A percentile compares a stretch with the other conserved stretches of the same genome.
These are phyloP conservation scores for Acer campestre DNA, from an alignment of 345 rosid species.

Conservation along the genomic window DNA sequence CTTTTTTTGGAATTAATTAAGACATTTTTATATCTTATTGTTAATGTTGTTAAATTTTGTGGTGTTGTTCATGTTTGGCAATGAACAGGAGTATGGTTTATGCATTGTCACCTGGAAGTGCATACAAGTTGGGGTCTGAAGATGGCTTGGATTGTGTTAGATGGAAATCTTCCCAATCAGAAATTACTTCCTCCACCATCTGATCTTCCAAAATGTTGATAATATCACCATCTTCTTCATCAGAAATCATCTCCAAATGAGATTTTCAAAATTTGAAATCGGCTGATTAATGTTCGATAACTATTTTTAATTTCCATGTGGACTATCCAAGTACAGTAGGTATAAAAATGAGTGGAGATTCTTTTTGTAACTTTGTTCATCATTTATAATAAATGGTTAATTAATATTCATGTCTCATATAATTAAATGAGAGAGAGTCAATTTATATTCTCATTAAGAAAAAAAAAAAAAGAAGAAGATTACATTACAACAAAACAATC, in stretches of 20 bases:
- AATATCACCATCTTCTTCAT: conserved; percentile 10
- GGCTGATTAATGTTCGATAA: background rate
- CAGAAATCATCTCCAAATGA: background rate
- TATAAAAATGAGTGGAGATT: background rate
- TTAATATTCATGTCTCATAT: background rate
- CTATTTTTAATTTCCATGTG: conserved; percentile 3
- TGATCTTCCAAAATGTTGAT: conserved; percentile 69
- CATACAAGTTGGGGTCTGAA: conserved; percentile 80
- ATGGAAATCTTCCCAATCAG: conserved; percentile 67
- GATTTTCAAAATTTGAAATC: background rate
- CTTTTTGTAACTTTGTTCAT: background rate
- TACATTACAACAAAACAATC: background rate
- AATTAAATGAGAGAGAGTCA: no score
- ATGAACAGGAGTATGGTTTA: conserved; percentile 63
- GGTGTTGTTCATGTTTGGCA: background rate
- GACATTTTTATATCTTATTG: no score
- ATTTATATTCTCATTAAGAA: background rate
- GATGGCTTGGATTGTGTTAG: conserved; percentile 77
- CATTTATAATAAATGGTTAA: background rate
- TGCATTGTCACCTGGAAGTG: conserved; percentile 81
- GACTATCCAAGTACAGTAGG: background rate
- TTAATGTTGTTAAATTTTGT: no score
- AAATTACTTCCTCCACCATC: conserved; percentile 77
- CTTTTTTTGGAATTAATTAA: no score
- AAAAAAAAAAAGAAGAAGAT: background rate